These are phyloP conservation scores for Russula sp. DNA, from an alignment of 768 basidiomycete species.

Conservation along the genomic window DNA sequence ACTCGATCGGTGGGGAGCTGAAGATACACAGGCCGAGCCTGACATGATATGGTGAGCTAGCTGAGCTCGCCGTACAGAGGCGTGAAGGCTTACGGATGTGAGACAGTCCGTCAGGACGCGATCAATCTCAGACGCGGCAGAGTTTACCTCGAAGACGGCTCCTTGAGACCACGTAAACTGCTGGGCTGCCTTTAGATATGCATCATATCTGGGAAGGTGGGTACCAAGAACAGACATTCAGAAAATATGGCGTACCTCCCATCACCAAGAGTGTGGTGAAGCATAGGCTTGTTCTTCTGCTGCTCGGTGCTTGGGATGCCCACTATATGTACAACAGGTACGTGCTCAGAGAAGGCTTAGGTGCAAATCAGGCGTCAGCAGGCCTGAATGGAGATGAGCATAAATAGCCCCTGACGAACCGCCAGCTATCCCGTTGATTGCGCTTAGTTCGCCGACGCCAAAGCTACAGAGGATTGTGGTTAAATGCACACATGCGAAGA, in stretches of 20 bases:
- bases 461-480: constrained; percentile 41
- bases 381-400: neutral
- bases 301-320: constrained; percentile 73
- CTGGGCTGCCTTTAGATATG: constrained; percentile 65
- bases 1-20: constrained; percentile 82
- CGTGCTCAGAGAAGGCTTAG: constrained; percentile 75
- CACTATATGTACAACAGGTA: constrained; percentile 84
- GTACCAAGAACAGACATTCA: neutral
- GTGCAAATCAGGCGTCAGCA: neutral
- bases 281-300: constrained; percentile 61
- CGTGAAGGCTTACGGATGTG: neutral
- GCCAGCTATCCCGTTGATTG: constrained; percentile 78
- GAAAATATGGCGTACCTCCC: constrained; percentile 42
- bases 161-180: constrained; percentile 72
- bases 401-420: constrained; percentile 31
- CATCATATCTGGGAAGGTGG: constrained; percentile 51
- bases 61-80: neutral
- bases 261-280: constrained; percentile 87
- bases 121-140: constrained; percentile 69
- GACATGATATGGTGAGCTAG: neutral
- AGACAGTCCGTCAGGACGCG: constrained; percentile 59
- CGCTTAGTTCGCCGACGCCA: constrained; percentile 90
- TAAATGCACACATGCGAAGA: neutral
- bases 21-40: constrained; percentile 85
- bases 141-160: constrained; percentile 41